Conservation (phyloP, 768 basidiomycete species). For the Dacryopinax spathularia region DNA sequence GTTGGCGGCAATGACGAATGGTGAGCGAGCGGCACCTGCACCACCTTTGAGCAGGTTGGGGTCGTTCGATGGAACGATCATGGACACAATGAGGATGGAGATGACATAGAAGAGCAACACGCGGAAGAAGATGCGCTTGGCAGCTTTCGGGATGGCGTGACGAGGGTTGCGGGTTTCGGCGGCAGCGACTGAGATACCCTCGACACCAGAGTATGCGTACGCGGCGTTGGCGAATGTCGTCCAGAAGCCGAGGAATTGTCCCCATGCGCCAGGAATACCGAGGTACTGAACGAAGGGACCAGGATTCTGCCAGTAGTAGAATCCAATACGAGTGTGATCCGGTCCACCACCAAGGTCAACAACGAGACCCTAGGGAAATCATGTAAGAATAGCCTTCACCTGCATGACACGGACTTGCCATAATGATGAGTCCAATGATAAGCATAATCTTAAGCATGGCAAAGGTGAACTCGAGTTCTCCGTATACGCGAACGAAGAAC, state of each 20-base stretch:
- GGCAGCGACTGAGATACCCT: slow-evolving; percentile 79
- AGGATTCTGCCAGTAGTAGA: slow-evolving; percentile 68
- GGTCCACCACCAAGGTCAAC: slow-evolving; percentile 46
- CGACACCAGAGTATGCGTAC: slow-evolving; percentile 89
- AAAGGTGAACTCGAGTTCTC: slow-evolving; percentile 55
- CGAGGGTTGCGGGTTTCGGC: slow-evolving; percentile 83
- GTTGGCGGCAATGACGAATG: slow-evolving; percentile 83
- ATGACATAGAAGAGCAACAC: slow-evolving; percentile 52
- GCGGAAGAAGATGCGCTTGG: slow-evolving; percentile 53
- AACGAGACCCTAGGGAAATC: slow-evolving; percentile 30
- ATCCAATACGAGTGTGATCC: slow-evolving; percentile 22
- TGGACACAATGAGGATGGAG: slow-evolving; percentile 36
- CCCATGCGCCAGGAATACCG: slow-evolving; percentile 23
- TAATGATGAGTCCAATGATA: slow-evolving; percentile 16
- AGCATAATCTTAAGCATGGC: slow-evolving; percentile 1
- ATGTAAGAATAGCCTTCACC: background rate
- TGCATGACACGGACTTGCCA: background rate
- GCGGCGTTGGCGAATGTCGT: slow-evolving; percentile 56
- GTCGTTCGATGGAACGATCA: slow-evolving; percentile 69
- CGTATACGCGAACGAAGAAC: slow-evolving; percentile 41
- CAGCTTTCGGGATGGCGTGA: slow-evolving; percentile 47
- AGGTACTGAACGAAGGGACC: slow-evolving; percentile 67
- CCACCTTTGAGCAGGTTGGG: slow-evolving; percentile 34
- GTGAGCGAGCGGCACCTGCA: slow-evolving; percentile 61
- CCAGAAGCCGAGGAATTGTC: slow-evolving; percentile 45